Base-by-base conservation (phyloP, 495 filamentous ascomycete species). In the Massariosphaeria phaeospora region DNA sequence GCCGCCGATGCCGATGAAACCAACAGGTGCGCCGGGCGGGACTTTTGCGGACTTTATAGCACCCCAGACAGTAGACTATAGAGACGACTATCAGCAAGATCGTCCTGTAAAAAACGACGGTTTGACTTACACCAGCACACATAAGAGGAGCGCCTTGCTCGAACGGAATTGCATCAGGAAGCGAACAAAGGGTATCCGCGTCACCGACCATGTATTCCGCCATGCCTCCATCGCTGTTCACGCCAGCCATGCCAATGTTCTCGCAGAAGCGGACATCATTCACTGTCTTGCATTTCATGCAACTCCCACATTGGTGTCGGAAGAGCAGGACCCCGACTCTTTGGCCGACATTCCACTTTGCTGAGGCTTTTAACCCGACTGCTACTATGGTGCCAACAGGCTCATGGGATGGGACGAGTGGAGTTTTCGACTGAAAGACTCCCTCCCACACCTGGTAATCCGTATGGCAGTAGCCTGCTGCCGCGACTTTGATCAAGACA, bases 391-490 rank as follows among this genome's bases (percentile, higher is more conserved):
- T 70, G 61, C 89, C 89, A 27, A 89, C 86, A 43, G 60, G 89
- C 72, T 95, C 89, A 71, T 96, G 90, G n/a, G 90, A 90, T 60
- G 88, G 88, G 30, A 95, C 84, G 13, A 94, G 75, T 12, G 88
- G 86, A 52, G 78, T 77, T 2, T 73, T 68, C 25, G 94, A 69
- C n/a, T 90, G 87, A 86, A 88, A 94, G 71, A 93, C 85, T 52
- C 90, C 88, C 51, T 84, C 87, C 73, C 89, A 77, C 47, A 88
- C 88, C 73, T 91, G 86, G 26, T 88, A 72, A 48, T 69, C 59
- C 26, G 90, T 94, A 74, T 94, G 89, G 75, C 90, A 95, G 50
- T 94, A 89, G 64, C 90, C 90, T 3, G 86, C 84, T 76, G 85
- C 95, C 66, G 85, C 86, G 72, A 94, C 82, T 71, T 91, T 89